A percentile compares a stretch with the other conserved stretches of the same genome.
phyloP scores from a whole-genome alignment of 345 rosid species.

The Rhizophora apiculata region DNA sequence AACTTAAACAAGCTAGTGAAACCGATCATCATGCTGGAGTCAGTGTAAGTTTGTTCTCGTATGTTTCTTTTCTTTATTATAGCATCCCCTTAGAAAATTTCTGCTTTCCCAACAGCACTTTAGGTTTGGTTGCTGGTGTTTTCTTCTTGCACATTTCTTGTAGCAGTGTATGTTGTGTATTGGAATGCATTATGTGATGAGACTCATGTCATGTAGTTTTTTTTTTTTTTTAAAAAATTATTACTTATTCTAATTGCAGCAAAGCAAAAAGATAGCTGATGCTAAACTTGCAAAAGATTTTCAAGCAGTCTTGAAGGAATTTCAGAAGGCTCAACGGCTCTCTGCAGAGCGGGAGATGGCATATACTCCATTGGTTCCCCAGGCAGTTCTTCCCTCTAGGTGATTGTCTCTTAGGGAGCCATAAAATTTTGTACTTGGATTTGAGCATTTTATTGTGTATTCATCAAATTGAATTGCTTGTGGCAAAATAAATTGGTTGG shows the following conservation, averaged over 20 bases:
- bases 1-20: conserved; percentile 87
- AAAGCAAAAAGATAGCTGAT: conserved; percentile 85
- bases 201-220: neutral
- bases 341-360: conserved; percentile 96
- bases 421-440: neutral
- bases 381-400: conserved; percentile 65
- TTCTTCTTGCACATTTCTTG: too few relatives aligned
- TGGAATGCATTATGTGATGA: neutral
- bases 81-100: neutral
- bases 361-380: conserved; percentile 75
- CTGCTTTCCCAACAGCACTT: neutral
- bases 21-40: conserved; percentile 73
- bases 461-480: neutral
- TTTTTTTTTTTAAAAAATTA: neutral
- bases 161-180: too few relatives aligned
- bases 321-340: conserved; percentile 94
- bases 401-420: conserved; percentile 18
- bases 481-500: neutral
- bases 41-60: conserved; percentile 30
- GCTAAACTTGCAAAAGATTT: conserved; percentile 99
- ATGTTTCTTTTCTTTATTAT: neutral
- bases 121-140: too few relatives aligned
- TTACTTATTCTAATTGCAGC: conserved; percentile 34
- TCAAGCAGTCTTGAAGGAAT: conserved; percentile 88
- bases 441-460: neutral